These are phyloP conservation scores for Mesembryanthemum crystallinum DNA, from an alignment of 148 eudicot species.

Conservation along the genomic window DNA sequence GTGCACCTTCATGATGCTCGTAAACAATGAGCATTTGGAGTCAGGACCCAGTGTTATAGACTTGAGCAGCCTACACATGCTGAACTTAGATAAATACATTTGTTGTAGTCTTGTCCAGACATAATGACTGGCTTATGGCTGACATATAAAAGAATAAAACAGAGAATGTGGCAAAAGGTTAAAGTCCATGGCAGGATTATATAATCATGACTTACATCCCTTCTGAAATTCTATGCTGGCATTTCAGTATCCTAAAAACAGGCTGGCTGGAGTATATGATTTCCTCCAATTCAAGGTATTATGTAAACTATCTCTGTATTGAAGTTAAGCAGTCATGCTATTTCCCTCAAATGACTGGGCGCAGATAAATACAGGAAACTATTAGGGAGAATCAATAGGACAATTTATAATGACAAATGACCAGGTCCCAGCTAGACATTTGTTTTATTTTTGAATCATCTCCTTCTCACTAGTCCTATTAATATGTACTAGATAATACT, in stretches of 20 bases:
- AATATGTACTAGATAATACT: background rate
- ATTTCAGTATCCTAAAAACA: background rate
- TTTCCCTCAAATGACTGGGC: too few relatives aligned
- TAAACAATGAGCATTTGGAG: background rate
- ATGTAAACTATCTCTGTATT: background rate
- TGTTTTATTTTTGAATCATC: background rate
- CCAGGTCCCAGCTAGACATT: too few relatives aligned
- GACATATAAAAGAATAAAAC: background rate
- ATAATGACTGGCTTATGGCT: background rate
- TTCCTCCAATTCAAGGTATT: background rate
- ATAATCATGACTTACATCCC: background rate
- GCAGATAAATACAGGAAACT: too few relatives aligned
- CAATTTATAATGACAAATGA: too few relatives aligned
- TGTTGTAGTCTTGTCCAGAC: background rate
- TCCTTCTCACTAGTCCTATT: background rate
- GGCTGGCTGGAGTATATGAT: background rate
- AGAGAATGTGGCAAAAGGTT: background rate
- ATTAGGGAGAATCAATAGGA: too few relatives aligned
- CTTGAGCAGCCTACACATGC: background rate
- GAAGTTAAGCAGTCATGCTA: too few relatives aligned
- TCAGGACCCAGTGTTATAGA: background rate
- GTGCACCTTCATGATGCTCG: background rate
- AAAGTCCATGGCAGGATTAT: too few relatives aligned
- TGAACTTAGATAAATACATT: background rate
- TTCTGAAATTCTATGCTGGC: background rate